Conservation (phyloP, 2,329 filamentous ascomycete genomes). For the Pestalotiopsis sp. region DNA sequence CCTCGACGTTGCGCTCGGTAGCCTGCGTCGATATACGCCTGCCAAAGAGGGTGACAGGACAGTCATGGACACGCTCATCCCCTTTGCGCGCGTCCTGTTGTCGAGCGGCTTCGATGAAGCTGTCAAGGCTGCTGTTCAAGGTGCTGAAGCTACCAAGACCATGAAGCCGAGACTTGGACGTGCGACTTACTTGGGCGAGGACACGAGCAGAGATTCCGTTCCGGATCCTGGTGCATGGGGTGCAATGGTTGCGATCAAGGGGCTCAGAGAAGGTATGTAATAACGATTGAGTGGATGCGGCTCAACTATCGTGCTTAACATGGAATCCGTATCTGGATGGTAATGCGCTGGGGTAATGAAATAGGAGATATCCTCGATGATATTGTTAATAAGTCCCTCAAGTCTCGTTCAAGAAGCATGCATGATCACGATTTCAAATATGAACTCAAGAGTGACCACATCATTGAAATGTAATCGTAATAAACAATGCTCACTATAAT, state of each 20-base stretch:
- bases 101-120: conserved; percentile 56
- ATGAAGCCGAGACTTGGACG: conserved; percentile 68
- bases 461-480: neutral
- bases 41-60: conserved; percentile 59
- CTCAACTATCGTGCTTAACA: neutral
- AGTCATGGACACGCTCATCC: conserved; percentile 59
- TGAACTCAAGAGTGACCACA: neutral
- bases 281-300: neutral
- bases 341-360: neutral
- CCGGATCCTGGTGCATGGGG: conserved; percentile 74
- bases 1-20: conserved; percentile 44
- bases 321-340: neutral
- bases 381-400: neutral
- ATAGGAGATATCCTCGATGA: neutral
- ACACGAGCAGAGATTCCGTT: conserved; percentile 53
- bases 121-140: conserved; percentile 60
- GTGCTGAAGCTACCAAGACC: conserved; percentile 64
- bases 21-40: conserved; percentile 54
- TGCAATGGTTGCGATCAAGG: conserved; percentile 58
- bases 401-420: neutral
- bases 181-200: conserved; percentile 67
- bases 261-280: conserved; percentile 32
- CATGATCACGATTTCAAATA: neutral
- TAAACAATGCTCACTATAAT: neutral
- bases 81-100: conserved; percentile 51